These are phyloP conservation scores for Zygnema circumcarinatum DNA, from an alignment of 139 green algal genomes.

Conservation along the genomic window DNA sequence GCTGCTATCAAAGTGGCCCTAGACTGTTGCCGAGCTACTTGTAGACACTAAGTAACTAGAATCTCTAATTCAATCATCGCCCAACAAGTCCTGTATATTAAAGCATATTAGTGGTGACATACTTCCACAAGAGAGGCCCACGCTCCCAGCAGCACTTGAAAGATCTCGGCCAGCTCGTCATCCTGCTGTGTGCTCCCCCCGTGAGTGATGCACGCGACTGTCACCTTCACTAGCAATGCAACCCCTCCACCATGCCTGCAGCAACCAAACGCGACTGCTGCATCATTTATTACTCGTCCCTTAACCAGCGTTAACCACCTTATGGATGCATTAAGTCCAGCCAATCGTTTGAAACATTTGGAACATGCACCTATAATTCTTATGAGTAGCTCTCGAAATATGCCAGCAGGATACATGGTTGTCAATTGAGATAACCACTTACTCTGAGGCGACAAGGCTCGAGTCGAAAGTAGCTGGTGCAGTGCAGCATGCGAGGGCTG, in stretches of 20 bases:
- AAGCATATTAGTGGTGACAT: no score
- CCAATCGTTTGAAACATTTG: background rate
- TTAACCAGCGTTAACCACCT: no score
- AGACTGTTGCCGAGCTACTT: no score
- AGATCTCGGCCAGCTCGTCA: background rate
- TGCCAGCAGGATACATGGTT: no score
- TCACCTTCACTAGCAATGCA: conserved; percentile 39
- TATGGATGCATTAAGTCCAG: no score
- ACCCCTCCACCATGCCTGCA: background rate
- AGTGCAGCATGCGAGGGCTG: conserved; percentile 10
- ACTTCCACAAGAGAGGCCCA: conserved; percentile 10
- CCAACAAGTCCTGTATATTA: no score
- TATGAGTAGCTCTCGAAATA: background rate
- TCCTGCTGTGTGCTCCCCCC: conserved; percentile 24
- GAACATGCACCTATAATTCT: background rate
- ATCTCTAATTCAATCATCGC: no score
- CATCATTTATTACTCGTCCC: no score
- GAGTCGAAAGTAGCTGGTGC: background rate
- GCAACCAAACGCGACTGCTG: no score
- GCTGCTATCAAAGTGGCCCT: no score
- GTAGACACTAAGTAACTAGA: no score
- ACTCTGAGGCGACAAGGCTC: background rate
- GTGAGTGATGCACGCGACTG: background rate
- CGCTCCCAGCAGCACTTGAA: conserved; percentile 44
- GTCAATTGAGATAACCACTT: no score